Base-by-base conservation (phyloP, 1,284 basidiomycete species). In the Neonothopanus nambi region DNA sequence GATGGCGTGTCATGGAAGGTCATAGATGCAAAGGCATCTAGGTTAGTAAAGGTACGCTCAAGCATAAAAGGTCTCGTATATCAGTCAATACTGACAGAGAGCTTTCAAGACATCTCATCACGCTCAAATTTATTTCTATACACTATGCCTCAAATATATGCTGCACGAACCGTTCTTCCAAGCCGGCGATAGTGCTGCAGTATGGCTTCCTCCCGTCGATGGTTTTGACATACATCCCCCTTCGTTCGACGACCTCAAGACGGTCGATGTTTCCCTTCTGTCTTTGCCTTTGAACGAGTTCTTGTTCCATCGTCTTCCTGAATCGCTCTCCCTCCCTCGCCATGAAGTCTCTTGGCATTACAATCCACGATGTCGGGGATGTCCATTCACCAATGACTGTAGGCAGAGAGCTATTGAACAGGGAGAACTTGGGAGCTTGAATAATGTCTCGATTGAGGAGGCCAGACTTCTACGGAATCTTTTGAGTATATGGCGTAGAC, bases 111-210 rank as follows among this genome's bases (percentile, higher is more conserved):
- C 71, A 51, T 78, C 70, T 53, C 82, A 71, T 66, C 80, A 70
- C 63, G 77, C 72, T 56, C 80, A 72, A 67, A 78, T 73, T 57
- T 81, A 72, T 64, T 82, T 72, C 56, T 79, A 80, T 59, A 72
- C 71, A 9, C 54, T 76, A 11, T 80, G 77, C 54, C 63, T 80
- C 23, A 60, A 64, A n/a, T 63, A 70, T 52, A 60, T 78, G 9
- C 67, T 80, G 24, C 62, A 64, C 8, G 52, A 54, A 30, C 63
- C 68, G 9, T 63, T 63, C 23, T 76, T 72, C 57, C 57, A 65
- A 61, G 53, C 67, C 50, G 56, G 67, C 59, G 64, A 69, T 56
- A 65, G 63, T 43, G 65, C 75, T 11, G 75, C 70, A 3, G 65
- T 79, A 12, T 79, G 77, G 76, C 63, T 79, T 5, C 75, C 77